phyloP scores from a whole-genome alignment of 257 asterid species.

The Ligustrum vulgare region DNA sequence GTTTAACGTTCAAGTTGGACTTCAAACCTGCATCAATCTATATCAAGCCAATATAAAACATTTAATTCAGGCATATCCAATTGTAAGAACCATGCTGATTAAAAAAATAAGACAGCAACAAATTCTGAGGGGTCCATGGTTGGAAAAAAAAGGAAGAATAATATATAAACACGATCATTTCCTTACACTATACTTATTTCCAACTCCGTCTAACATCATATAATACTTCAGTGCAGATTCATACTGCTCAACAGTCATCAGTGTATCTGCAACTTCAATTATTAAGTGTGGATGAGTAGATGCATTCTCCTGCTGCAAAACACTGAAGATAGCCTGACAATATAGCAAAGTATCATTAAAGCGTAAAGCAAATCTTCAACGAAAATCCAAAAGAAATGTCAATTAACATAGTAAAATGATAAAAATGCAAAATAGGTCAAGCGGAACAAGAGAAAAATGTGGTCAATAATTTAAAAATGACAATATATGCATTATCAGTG shows the following conservation, averaged over 20 bases:
- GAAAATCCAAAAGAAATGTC: constrained; percentile 1
- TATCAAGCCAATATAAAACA: background rate
- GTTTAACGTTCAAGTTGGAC: background rate
- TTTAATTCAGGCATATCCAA: background rate
- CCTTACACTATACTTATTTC: constrained; percentile 44
- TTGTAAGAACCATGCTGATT: background rate
- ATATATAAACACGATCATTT: constrained; percentile 5
- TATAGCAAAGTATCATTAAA: constrained; percentile 27
- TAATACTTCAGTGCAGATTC: constrained; percentile 68
- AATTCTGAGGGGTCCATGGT: background rate
- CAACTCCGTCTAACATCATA: constrained; percentile 52
- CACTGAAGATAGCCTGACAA: constrained; percentile 51
- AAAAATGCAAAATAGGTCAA: constrained; percentile 7
- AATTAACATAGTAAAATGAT: background rate
- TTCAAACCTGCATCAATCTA: background rate
- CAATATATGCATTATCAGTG: background rate
- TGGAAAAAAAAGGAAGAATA: background rate
- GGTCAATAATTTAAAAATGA: background rate
- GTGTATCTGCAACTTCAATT: constrained; percentile 61
- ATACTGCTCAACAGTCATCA: constrained; percentile 50
- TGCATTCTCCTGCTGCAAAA: constrained; percentile 40
- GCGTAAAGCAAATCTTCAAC: constrained; percentile 13
- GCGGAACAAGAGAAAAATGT: constrained; percentile 8
- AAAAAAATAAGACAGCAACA: background rate
- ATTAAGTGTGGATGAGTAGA: constrained; percentile 45